Evolutionary conservation across 2,329 filamentous ascomycete genomes (phyloP).

Genomic region (Leptographium wingfieldii): DNA sequence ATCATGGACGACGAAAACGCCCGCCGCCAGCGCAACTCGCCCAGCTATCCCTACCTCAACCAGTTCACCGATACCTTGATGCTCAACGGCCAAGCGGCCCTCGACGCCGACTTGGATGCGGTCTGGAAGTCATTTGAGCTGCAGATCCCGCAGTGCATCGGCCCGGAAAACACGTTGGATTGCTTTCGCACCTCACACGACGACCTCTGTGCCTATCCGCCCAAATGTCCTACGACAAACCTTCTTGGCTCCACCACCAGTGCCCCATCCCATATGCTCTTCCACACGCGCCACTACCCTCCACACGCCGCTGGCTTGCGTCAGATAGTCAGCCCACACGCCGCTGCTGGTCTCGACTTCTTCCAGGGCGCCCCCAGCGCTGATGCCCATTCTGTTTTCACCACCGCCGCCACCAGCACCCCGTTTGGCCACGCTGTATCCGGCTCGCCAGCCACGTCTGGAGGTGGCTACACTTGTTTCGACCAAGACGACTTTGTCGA

Average conservation of each 20-base stretch:
- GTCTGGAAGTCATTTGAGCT: constrained; percentile 10
- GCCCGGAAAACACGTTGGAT: constrained; percentile 3
- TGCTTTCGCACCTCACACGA: constrained; percentile 11
- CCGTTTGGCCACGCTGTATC: not conserved
- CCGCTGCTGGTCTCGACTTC: not conserved
- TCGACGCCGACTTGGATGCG: constrained; percentile 8
- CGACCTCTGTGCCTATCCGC: constrained; percentile 11
- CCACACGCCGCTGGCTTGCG: not conserved
- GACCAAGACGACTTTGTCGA: constrained; percentile 7
- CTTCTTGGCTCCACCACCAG: not conserved
- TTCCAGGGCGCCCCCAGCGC: not conserved
- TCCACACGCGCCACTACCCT: constrained; percentile 10
- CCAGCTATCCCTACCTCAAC: constrained; percentile 5
- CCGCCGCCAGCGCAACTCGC: constrained; percentile 7
- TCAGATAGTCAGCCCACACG: not conserved
- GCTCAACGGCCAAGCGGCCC: not conserved
- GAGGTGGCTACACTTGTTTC: not conserved
- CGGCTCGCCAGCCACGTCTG: not conserved
- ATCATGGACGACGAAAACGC: constrained; percentile 5
- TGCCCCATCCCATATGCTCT: constrained; percentile 8
- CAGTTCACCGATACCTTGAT: constrained; percentile 6
- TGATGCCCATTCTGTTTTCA: not conserved
- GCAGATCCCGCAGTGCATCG: constrained; percentile 10
- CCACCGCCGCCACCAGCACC: not conserved
- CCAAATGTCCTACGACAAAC: constrained; percentile 8